Evolutionary conservation across 2,329 filamentous ascomycete genomes (phyloP).

Genomic region (Aspergillus carbonarius): DNA sequence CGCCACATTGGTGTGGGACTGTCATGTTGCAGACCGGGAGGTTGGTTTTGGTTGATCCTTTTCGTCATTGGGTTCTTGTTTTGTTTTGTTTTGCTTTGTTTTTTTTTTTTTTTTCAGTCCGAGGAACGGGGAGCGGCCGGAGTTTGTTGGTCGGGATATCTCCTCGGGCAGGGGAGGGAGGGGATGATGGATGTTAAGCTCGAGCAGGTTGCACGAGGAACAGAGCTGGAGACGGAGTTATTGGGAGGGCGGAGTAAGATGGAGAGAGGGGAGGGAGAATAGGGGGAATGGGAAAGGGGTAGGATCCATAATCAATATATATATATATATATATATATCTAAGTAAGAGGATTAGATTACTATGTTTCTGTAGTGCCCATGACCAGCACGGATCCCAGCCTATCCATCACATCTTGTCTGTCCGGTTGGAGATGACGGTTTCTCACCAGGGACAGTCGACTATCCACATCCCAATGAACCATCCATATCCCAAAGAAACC

Average conservation of each 20-base stretch:
- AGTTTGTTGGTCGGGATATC: slow-evolving; percentile 19
- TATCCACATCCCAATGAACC: neutral
- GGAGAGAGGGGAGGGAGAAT: neutral
- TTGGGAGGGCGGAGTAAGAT: neutral
- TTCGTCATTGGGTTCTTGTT: neutral
- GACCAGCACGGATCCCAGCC: no score
- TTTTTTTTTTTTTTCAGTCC: neutral
- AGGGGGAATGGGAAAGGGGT: neutral
- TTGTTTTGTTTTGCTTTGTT: neutral
- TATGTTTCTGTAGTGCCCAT: no score
- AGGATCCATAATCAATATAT: no score
- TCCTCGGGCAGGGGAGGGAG: slow-evolving; percentile 6
- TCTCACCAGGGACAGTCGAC: no score
- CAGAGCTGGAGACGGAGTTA: neutral
- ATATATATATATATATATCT: no score
- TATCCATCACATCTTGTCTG: no score
- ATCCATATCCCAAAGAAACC: neutral
- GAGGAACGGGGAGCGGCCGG: slow-evolving; percentile 1
- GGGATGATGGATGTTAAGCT: neutral
- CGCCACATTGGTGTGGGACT: no score
- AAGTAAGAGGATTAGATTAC: neutral
- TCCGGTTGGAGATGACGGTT: no score
- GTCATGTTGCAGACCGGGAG: no score
- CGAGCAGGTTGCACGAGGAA: neutral
- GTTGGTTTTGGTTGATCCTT: no score